These are phyloP conservation scores for Vanrija pseudolonga DNA, from an alignment of 1,284 basidiomycete species.

Conservation along the genomic window DNA sequence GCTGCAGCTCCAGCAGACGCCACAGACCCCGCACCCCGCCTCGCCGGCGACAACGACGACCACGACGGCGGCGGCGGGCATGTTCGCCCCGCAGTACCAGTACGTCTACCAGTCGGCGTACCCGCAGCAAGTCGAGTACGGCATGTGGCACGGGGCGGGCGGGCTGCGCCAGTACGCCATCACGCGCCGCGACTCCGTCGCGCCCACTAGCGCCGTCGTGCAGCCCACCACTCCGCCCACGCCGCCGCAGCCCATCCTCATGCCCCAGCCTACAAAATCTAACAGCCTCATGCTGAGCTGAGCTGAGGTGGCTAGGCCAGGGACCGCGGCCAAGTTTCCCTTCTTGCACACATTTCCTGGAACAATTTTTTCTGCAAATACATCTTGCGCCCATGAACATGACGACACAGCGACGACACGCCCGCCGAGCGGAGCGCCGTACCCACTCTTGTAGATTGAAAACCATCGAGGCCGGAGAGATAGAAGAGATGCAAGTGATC, in stretches of 20 bases:
- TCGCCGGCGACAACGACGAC: background rate
- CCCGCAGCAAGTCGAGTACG: background rate
- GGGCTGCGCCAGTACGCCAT: background rate
- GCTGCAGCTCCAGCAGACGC: background rate
- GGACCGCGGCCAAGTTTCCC: too few species aligned
- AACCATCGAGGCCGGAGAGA: too few species aligned
- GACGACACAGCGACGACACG: too few species aligned
- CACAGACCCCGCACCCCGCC: background rate
- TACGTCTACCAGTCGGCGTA: background rate
- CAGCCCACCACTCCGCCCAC: background rate
- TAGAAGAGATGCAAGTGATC: too few species aligned
- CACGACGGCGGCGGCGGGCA: too few species aligned
- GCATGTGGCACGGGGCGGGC: background rate
- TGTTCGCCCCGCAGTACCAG: background rate
- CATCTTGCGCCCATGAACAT: too few species aligned
- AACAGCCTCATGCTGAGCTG: conserved; percentile 2
- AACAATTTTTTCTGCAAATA: too few species aligned
- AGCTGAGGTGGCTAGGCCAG: too few species aligned
- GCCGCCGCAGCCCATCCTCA: background rate
- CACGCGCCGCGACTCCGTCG: background rate
- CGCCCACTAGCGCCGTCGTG: background rate
- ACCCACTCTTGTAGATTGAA: too few species aligned
- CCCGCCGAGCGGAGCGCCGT: too few species aligned
- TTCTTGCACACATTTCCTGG: too few species aligned
- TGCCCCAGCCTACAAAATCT: conserved; percentile 4